Base-by-base conservation (phyloP, 345 rosid species). In the Combretum micranthum region DNA sequence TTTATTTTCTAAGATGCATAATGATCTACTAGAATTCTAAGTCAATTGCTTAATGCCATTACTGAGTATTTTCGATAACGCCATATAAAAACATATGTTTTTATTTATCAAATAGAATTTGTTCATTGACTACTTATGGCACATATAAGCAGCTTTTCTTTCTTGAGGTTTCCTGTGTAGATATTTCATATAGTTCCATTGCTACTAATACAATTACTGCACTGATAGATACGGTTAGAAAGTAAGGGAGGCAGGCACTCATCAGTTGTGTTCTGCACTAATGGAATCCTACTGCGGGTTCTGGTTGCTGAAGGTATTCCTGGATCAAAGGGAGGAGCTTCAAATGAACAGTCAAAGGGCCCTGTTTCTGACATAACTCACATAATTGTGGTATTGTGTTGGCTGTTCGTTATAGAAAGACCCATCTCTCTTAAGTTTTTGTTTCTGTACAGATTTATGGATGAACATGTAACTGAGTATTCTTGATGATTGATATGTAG, bases 181-280 rank as follows among this genome's bases (percentile, higher is more conserved):
- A 22, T 50, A 14, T 48, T 7, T 52, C n/a, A 19, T 18, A 17
- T 18, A 21, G 42, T 17, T 64, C 47, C 20, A 32, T 23, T 22
- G 67, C 11, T 56, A 66, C 57, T 23, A 50, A 3, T 45, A 23
- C 52, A 8, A 16, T 48, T 70, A 23, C 57, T 48, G 17, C 18
- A 48, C 56, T 58, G 43, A 53, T 69, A 92, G 97, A 90, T 92
- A 71, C 90, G 95, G 55, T 68, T 88, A 72, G 96, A 88, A 76
- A 88, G 83, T 61, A 88, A 73, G 76, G 96, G 98, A 63, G 96
- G 96, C 55, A 77, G 69, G 68, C 79, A 86, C 67, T 86, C 97
- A 13, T 86, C 96, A 55, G 76, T 92, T 66, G 86, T 92, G 61
- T 92, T 92, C 72, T 88, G 96, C 81, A 92, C 98, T 12, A 92